A percentile compares a stretch with the other conserved stretches of the same genome.
Evolutionary conservation across 352 stramenopile genomes (phyloP).

Genomic region (Globisporangium cederbergense): DNA sequence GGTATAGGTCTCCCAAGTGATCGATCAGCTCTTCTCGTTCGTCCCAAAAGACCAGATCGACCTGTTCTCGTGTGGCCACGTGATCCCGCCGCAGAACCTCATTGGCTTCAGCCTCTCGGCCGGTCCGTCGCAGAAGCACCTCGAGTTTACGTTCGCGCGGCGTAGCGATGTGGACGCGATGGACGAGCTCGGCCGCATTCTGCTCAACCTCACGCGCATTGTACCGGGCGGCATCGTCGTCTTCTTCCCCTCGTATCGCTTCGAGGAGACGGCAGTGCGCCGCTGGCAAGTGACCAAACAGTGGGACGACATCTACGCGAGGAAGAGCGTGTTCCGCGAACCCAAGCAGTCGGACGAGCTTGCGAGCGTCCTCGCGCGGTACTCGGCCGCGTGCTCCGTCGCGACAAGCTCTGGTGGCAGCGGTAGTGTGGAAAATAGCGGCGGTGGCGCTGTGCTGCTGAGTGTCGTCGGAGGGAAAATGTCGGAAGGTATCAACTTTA

Average conservation of each 20-base stretch:
- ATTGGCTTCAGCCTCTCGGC: conserved; percentile 63
- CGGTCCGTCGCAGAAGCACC: conserved; percentile 82
- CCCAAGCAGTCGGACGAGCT: conserved; percentile 93
- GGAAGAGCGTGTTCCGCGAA: conserved; percentile 94
- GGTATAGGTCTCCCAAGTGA: conserved; percentile 88
- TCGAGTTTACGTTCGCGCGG: conserved; percentile 94
- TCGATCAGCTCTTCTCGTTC: conserved; percentile 91
- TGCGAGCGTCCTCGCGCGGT: conserved; percentile 83
- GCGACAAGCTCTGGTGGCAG: neutral
- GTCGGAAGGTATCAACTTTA: conserved; percentile 99
- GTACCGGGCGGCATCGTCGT: conserved; percentile 95
- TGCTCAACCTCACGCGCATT: conserved; percentile 89
- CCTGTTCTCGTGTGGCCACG: conserved; percentile 98
- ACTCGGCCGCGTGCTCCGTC: conserved; percentile 60
- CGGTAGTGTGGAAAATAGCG: conserved; percentile 12
- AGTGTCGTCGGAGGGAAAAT: conserved; percentile 99
- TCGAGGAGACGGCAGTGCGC: conserved; percentile 88
- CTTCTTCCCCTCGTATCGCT: conserved; percentile 97
- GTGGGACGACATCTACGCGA: conserved; percentile 79
- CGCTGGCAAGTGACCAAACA: conserved; percentile 85
- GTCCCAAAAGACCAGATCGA: conserved; percentile 78
- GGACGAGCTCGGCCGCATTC: conserved; percentile 92
- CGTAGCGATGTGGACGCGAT: conserved; percentile 71
- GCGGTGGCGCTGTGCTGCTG: conserved; percentile 89
- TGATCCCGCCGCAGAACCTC: conserved; percentile 94